Percentiles rank a stretch among this genome's conserved stretches.
Conservation (phyloP, 352 stramenopile genomes). For the Ophiocytium majus region DNA sequence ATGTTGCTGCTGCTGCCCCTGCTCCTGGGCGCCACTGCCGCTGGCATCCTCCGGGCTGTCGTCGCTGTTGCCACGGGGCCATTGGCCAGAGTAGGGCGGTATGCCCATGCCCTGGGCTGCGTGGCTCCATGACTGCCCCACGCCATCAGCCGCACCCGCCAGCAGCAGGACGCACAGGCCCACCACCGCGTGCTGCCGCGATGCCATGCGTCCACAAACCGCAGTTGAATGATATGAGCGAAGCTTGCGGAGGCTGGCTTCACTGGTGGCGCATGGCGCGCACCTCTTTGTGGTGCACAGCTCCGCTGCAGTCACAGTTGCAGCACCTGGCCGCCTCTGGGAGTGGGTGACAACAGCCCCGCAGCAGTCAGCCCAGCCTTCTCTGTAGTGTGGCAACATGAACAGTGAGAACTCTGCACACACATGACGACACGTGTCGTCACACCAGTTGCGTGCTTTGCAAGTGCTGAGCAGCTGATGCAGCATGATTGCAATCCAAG, state of each 20-base stretch:
- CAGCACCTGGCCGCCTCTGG: background rate
- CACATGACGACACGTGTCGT: no score
- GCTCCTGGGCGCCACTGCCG: background rate
- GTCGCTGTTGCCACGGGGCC: background rate
- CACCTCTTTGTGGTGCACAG: background rate
- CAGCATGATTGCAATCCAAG: no score
- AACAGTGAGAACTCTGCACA: no score
- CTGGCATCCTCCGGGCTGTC: background rate
- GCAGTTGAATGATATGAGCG: slow-evolving; percentile 12
- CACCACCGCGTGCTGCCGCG: background rate
- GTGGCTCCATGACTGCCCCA: slow-evolving; percentile 1
- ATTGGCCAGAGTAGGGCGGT: background rate
- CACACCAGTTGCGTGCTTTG: no score
- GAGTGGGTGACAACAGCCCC: background rate
- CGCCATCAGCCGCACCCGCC: background rate
- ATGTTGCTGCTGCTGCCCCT: background rate
- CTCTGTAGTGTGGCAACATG: no score
- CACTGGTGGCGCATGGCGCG: background rate
- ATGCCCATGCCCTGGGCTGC: background rate
- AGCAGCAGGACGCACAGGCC: background rate
- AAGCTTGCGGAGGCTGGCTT: background rate
- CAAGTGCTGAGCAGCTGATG: no score
- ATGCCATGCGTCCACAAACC: background rate
- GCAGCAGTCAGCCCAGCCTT: background rate
- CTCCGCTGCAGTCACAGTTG: background rate